Percentiles rank a stretch among this genome's conserved stretches.
Evolutionary conservation across 2,329 filamentous ascomycete species (phyloP).

Genomic region (Canariomyces notabilis): DNA sequence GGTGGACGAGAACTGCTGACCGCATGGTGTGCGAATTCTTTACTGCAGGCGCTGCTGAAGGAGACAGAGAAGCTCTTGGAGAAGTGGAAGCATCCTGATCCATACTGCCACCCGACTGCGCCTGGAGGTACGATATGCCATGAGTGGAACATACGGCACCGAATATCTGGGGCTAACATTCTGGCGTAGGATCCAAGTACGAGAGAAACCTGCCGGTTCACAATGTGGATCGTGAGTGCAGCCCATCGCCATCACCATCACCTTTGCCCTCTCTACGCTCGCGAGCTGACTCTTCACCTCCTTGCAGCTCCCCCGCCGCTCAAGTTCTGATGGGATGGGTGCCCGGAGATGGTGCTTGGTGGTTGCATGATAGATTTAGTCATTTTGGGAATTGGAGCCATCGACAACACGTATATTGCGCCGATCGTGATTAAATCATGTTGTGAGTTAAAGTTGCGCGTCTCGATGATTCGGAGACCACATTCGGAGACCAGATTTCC

Average conservation of each 20-base stretch:
- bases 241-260: too few species aligned
- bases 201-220: slow-evolving; percentile 85
- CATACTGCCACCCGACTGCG: slow-evolving; percentile 81
- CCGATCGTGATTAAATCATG: too few species aligned
- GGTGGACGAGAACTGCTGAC: slow-evolving; percentile 14
- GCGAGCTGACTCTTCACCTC: slow-evolving; percentile 23
- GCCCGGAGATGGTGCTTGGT: slow-evolving; percentile 10
- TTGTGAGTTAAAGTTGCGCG: too few species aligned
- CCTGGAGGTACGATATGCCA: slow-evolving; percentile 71
- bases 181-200: slow-evolving; percentile 75
- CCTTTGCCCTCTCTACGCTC: not conserved
- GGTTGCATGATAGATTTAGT: slow-evolving; percentile 13
- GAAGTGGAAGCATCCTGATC: slow-evolving; percentile 97
- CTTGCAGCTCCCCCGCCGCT: slow-evolving; percentile 46
- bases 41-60: slow-evolving; percentile 65
- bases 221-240: slow-evolving; percentile 73
- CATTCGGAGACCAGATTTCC: too few species aligned
- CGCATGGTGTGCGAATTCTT: too few species aligned
- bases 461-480: not conserved
- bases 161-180: slow-evolving; percentile 8
- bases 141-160: not conserved
- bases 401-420: too few species aligned
- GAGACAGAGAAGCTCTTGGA: slow-evolving; percentile 86
- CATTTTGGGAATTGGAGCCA: not conserved
- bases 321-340: slow-evolving; percentile 38